phyloP scores from a whole-genome alignment of 192 early-diverging fungal species.

The Podila epigama region DNA sequence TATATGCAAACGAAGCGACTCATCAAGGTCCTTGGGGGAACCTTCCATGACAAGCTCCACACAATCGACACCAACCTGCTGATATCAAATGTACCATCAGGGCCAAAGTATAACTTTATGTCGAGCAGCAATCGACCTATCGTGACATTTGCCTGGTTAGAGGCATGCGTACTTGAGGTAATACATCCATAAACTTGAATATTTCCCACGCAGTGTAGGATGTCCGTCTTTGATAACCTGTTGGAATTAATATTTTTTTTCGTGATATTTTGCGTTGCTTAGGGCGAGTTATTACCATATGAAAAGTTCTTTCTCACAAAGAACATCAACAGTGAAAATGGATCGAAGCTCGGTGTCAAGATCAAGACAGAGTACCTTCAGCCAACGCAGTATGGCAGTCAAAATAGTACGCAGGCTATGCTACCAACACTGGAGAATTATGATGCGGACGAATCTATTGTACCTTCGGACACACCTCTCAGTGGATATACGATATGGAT shows the following conservation, averaged over 20 bases:
- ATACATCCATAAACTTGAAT: neutral
- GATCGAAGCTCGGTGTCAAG: neutral
- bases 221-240: no score
- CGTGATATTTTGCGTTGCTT: no score
- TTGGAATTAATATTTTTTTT: no score
- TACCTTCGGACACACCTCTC: conserved; percentile 17
- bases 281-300: conserved; percentile 10
- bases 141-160: conserved; percentile 27
- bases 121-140: neutral
- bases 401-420: neutral
- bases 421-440: neutral
- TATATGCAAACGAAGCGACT: conserved; percentile 12
- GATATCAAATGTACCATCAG: conserved; percentile 13
- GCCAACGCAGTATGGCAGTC: neutral
- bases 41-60: conserved; percentile 14
- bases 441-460: neutral
- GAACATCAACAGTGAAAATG: neutral
- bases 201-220: no score
- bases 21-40: conserved; percentile 20
- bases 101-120: conserved; percentile 33
- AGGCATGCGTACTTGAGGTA: conserved; percentile 25
- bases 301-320: conserved; percentile 9
- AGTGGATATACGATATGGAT: conserved; percentile 12
- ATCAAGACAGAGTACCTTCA: neutral
- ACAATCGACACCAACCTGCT: conserved; percentile 14